A percentile compares a stretch with the other conserved stretches of the same genome.
These are phyloP conservation scores for Ciborinia camelliae DNA, from an alignment of 2,329 filamentous ascomycete species.

Conservation along the genomic window DNA sequence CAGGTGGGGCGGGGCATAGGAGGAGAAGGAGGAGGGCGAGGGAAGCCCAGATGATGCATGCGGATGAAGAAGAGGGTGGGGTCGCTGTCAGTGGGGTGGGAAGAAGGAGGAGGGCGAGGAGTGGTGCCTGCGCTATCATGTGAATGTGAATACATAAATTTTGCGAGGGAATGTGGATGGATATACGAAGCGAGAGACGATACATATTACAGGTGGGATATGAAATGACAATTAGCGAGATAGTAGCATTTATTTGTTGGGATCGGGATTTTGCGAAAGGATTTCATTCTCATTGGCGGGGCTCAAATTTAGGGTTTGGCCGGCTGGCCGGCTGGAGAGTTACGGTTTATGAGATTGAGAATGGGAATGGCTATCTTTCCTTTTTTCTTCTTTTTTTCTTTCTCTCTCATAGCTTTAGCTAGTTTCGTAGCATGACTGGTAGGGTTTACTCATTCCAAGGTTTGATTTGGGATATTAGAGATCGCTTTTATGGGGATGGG, in stretches of 20 bases:
- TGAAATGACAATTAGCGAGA: background rate
- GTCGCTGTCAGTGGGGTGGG: constrained; percentile 42
- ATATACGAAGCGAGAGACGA: background rate
- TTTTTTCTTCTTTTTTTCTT: background rate
- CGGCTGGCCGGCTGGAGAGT: background rate
- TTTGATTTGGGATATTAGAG: background rate
- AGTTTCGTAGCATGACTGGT: background rate
- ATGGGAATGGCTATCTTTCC: background rate
- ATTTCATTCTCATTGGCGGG: background rate
- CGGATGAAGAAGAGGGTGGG: constrained; percentile 72
- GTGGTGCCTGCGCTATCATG: constrained; percentile 63
- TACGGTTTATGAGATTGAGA: background rate
- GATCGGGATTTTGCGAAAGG: background rate
- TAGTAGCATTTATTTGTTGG: background rate
- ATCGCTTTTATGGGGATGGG: background rate
- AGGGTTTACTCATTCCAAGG: background rate
- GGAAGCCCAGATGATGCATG: constrained; percentile 76
- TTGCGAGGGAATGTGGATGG: background rate
- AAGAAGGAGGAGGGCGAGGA: constrained; percentile 60
- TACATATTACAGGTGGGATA: constrained; percentile 12
- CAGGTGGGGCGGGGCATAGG: constrained; percentile 61
- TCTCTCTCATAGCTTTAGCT: background rate
- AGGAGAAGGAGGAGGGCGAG: constrained; percentile 72
- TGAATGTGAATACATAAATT: constrained; percentile 41
- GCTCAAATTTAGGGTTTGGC: background rate